phyloP scores from a whole-genome alignment of 2,329 filamentous ascomycete genomes.

The Penicillium sp. region DNA sequence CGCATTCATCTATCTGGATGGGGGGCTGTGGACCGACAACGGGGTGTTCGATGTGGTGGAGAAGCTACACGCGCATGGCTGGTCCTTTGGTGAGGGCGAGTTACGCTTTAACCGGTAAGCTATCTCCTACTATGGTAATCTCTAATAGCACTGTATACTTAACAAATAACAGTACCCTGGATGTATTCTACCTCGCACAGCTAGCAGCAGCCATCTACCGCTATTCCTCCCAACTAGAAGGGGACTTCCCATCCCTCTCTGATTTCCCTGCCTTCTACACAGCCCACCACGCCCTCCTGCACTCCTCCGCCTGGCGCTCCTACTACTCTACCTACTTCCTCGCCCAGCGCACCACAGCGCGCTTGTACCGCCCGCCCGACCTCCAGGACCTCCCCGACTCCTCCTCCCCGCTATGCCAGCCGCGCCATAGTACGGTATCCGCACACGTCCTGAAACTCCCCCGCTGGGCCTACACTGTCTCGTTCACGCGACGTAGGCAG shows the following conservation, averaged over 20 bases:
- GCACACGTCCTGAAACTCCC: constrained; percentile 19
- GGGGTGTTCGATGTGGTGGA: constrained; percentile 21
- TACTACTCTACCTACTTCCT: constrained; percentile 17
- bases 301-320: constrained; percentile 12
- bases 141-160: constrained; percentile 5
- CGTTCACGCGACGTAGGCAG: constrained; percentile 12
- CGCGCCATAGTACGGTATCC: constrained; percentile 6
- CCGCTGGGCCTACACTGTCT: constrained; percentile 20
- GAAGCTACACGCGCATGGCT: constrained; percentile 20
- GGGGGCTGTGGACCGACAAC: constrained; percentile 16
- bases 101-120: constrained; percentile 23
- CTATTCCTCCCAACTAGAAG: constrained; percentile 11
- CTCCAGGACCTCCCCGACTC: constrained; percentile 24
- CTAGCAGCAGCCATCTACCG: constrained; percentile 22
- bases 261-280: constrained; percentile 21
- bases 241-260: constrained; percentile 12
- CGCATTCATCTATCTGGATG: constrained; percentile 21
- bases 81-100: constrained; percentile 23
- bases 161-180: constrained; percentile 19
- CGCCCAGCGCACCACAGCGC: constrained; percentile 17
- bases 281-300: constrained; percentile 12
- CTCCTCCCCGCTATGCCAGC: constrained; percentile 12
- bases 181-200: constrained; percentile 24
- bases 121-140: background rate
- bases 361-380: constrained; percentile 22